Evolutionary conservation across 352 stramenopile species (phyloP).

Genomic region (Phytopythium vexans): DNA sequence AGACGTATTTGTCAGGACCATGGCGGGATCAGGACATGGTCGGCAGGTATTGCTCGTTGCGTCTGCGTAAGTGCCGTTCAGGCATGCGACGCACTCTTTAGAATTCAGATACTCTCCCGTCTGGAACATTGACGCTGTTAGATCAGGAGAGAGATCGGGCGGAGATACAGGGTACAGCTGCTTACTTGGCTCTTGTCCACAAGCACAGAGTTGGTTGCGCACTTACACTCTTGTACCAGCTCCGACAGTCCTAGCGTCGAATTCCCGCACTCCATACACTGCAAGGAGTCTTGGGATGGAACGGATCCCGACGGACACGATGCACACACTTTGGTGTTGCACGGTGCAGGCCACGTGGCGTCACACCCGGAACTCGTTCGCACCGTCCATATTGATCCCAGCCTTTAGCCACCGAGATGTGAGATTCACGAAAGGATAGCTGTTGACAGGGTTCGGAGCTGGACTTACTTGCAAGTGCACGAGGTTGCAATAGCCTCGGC

Average conservation of each 20-base stretch:
- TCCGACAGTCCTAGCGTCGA: conserved; percentile 47
- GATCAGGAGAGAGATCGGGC: neutral
- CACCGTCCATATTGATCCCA: conserved; percentile 14
- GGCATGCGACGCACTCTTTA: conserved; percentile 66
- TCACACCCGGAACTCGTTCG: conserved; percentile 35
- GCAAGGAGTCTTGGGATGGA: conserved; percentile 34
- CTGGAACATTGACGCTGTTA: conserved; percentile 14
- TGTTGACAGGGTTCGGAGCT: no score
- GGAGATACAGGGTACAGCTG: neutral
- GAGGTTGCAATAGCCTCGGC: conserved; percentile 18
- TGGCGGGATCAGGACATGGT: conserved; percentile 71
- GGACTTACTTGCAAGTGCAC: conserved; percentile 44
- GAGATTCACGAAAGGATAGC: neutral
- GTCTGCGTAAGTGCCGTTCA: conserved; percentile 34
- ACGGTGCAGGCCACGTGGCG: conserved; percentile 63
- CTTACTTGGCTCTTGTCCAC: conserved; percentile 47
- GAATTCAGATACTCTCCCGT: conserved; percentile 37
- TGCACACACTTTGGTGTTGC: conserved; percentile 39
- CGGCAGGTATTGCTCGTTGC: conserved; percentile 44
- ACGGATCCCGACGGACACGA: conserved; percentile 33
- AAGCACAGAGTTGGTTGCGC: conserved; percentile 38
- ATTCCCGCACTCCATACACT: conserved; percentile 57
- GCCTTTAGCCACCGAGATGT: conserved; percentile 7
- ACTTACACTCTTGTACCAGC: conserved; percentile 43
- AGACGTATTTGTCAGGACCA: conserved; percentile 44